Base-by-base conservation (phyloP, 2,329 filamentous ascomycete genomes). In the Arthrobotrys sinensis region DNA sequence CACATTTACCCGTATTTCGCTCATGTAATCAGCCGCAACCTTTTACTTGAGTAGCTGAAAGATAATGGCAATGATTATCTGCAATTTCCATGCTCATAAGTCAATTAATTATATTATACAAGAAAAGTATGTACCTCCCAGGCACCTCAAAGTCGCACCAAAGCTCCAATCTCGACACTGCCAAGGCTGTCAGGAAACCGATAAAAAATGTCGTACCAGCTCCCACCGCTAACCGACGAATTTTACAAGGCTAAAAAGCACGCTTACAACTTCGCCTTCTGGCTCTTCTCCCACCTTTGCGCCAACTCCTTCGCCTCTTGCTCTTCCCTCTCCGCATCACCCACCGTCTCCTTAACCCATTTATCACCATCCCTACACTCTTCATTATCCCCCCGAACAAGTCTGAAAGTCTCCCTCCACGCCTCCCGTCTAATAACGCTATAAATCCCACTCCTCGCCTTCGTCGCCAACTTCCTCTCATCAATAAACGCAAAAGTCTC, bases 351-450 rank as follows among this genome's bases (percentile, higher is more conserved):
- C 50, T 16, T 38, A 52, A 55, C 73, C 73, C 73, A 77, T 45
- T 43, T 85, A 81, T 87, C 87, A 64, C 85, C 85, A 82, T 90
- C 87, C 79, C 87, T 86, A 38, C 82, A 83, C 34, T 86, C 88
- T 80, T 87, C 85, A 32, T 85, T 85, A 70, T 88, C 86, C 2
- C 85, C 85, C 71, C 88, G 88, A 80, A 94, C 83, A 81, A 89
- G 85, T 14, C 84, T 87, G 38, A 93, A 83, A 5, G 89, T 88
- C 82, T 92, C 89, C 21, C 89, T 86, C 84, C 91, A 93, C 89
- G 95, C 91, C 85, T 94, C 92, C 79, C 87, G 85, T 87, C 94
- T 95, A 83, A 96, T 85, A 68, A 87, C 82, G 2, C 91, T 90
- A 83, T 93, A 95, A 28, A 92, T 89, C 10, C 90, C 90, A 38